Percentiles rank a stretch among this genome's conserved stretches.
These are phyloP conservation scores for Eucalyptus curtisii DNA, from an alignment of 345 rosid species.

Conservation along the genomic window DNA sequence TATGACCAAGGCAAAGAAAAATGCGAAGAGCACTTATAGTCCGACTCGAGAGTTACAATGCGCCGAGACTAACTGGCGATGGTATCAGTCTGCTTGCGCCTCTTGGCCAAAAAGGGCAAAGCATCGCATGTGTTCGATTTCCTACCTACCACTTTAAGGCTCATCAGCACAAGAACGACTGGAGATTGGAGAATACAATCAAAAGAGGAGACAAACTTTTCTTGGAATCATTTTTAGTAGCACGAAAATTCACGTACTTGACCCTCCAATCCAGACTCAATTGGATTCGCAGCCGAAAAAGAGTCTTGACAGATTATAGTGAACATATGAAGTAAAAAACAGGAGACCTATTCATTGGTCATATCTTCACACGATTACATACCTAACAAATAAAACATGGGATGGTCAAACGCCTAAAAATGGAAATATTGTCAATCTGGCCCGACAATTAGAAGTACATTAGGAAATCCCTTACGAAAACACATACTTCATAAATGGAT, in stretches of 20 bases:
- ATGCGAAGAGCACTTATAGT: neutral
- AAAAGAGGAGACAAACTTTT: neutral
- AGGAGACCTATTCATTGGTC: neutral
- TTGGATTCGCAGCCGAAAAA: neutral
- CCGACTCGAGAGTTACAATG: neutral
- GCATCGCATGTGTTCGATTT: neutral
- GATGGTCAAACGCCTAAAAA: neutral
- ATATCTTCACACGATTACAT: neutral
- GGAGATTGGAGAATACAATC: neutral
- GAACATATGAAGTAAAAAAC: neutral
- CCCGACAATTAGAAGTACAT: neutral
- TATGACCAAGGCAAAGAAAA: neutral
- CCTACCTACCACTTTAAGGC: neutral
- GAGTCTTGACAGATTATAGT: neutral
- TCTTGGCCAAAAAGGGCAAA: neutral
- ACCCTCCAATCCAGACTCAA: neutral
- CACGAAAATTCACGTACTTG: neutral
- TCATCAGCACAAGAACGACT: neutral
- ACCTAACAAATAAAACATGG: neutral
- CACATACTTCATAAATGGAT: neutral
- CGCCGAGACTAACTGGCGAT: neutral
- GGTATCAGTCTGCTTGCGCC: neutral
- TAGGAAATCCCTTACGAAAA: neutral
- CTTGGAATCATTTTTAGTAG: neutral
- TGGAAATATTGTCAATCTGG: neutral